phyloP scores from a whole-genome alignment of 2,329 filamentous ascomycete genomes.

The Microdochium trichocladiopsis region DNA sequence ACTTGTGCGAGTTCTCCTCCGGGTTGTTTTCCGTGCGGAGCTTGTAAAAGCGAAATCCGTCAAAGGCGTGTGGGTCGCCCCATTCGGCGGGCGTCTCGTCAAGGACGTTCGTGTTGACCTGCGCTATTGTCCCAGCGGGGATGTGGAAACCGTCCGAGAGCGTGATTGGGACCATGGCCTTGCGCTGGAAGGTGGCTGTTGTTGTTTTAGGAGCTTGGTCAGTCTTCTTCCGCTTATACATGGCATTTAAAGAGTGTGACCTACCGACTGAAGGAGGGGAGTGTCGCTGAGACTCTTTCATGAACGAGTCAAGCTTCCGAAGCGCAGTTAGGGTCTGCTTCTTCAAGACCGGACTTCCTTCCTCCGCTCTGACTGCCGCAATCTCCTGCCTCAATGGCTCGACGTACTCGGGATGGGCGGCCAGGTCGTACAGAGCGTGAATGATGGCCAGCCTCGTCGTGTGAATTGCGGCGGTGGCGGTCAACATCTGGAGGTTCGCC shows the following conservation, averaged over 20 bases:
- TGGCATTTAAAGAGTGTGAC: no score
- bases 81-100: constrained; percentile 15
- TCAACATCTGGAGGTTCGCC: constrained; percentile 20
- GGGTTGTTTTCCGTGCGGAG: constrained; percentile 9
- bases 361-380: no score
- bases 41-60: constrained; percentile 17
- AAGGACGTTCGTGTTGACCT: constrained; percentile 17
- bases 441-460: constrained; percentile 23
- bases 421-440: constrained; percentile 32
- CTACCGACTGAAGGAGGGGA: no score
- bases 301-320: no score
- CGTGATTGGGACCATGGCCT: constrained; percentile 17
- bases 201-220: constrained; percentile 1
- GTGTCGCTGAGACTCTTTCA: no score
- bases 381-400: constrained; percentile 31
- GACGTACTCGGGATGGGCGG: constrained; percentile 31
- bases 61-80: constrained; percentile 16
- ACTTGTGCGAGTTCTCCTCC: constrained; percentile 12
- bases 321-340: no score
- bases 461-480: constrained; percentile 26
- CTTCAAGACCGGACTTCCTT: no score
- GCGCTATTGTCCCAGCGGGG: constrained; percentile 16
- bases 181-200: constrained; percentile 17
- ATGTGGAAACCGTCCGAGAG: constrained; percentile 24
- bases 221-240: no score